phyloP scores from a whole-genome alignment of 2,329 filamentous ascomycete genomes.

The Neocatenulostroma microsporum region DNA sequence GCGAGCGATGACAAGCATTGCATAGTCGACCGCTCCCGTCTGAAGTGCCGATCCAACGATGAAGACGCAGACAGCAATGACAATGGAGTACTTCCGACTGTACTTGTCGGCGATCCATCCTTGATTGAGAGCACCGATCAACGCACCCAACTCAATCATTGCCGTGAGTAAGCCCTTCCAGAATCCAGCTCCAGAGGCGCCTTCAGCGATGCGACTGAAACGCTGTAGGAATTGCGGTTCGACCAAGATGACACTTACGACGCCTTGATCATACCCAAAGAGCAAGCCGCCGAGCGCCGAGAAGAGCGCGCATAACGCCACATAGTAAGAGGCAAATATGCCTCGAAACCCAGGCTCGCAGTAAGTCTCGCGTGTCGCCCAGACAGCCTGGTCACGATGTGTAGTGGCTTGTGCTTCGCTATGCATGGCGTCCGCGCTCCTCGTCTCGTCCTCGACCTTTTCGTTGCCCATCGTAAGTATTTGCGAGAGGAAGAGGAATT shows the following conservation, averaged over 20 bases:
- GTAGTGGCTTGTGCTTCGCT: neutral
- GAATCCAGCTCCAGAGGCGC: constrained; percentile 24
- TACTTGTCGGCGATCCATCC: constrained; percentile 35
- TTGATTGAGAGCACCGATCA: constrained; percentile 28
- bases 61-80: constrained; percentile 33
- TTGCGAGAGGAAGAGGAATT: neutral
- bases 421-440: neutral
- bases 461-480: too few relatives aligned
- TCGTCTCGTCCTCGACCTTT: constrained; percentile 5
- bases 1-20: constrained; percentile 26
- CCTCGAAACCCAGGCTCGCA: constrained; percentile 34
- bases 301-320: constrained; percentile 45
- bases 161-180: constrained; percentile 37
- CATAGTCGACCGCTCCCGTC: constrained; percentile 23
- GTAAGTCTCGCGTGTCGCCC: constrained; percentile 19
- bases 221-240: constrained; percentile 39
- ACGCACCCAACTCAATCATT: constrained; percentile 37
- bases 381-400: constrained; percentile 5
- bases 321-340: constrained; percentile 43
- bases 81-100: constrained; percentile 38
- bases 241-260: constrained; percentile 35
- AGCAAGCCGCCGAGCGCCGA: constrained; percentile 37
- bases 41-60: constrained; percentile 41
- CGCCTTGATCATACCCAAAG: constrained; percentile 37
- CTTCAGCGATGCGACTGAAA: constrained; percentile 30